Evolutionary conservation across 352 stramenopile genomes (phyloP).

Genomic region (Phytophthora brassicae): DNA sequence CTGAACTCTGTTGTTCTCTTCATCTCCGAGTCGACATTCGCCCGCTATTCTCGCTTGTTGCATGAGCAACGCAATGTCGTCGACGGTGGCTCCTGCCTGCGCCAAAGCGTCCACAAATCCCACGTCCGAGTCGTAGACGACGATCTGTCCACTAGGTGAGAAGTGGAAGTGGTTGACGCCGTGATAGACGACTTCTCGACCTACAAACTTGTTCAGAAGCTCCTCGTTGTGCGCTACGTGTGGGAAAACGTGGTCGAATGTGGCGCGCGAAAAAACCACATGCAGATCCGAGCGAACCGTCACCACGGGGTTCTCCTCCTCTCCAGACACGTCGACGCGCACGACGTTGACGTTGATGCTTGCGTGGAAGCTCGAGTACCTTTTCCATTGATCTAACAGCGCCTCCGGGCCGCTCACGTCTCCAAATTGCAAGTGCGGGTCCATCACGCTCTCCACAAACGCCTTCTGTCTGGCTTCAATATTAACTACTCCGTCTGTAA

Average conservation of each 20-base stretch:
- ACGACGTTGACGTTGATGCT: constrained; percentile 36
- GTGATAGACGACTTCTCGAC: constrained; percentile 48
- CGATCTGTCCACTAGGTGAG: constrained; percentile 39
- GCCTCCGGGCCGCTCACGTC: constrained; percentile 18
- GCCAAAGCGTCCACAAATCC: constrained; percentile 56
- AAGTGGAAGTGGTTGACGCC: constrained; percentile 62
- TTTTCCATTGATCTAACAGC: constrained; percentile 49
- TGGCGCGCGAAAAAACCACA: constrained; percentile 50
- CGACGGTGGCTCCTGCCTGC: constrained; percentile 37
- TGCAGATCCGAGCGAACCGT: constrained; percentile 46
- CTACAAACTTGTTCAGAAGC: constrained; percentile 41
- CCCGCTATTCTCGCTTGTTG: constrained; percentile 49
- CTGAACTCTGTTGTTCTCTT: constrained; percentile 11
- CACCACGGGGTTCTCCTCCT: constrained; percentile 47
- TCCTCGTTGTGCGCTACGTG: constrained; percentile 54
- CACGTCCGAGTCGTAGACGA: constrained; percentile 60
- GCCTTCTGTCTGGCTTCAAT: constrained; percentile 30
- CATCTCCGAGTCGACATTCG: constrained; percentile 39
- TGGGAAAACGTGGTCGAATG: constrained; percentile 61
- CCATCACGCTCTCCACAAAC: constrained; percentile 43
- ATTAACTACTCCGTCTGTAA: constrained; percentile 8
- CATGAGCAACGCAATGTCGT: constrained; percentile 54
- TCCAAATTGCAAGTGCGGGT: constrained; percentile 40
- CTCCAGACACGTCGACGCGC: constrained; percentile 41
- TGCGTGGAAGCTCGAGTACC: constrained; percentile 44